These are phyloP conservation scores for Trypanosoma theileri DNA, from an alignment of 208 protist genomes.

Conservation along the genomic window DNA sequence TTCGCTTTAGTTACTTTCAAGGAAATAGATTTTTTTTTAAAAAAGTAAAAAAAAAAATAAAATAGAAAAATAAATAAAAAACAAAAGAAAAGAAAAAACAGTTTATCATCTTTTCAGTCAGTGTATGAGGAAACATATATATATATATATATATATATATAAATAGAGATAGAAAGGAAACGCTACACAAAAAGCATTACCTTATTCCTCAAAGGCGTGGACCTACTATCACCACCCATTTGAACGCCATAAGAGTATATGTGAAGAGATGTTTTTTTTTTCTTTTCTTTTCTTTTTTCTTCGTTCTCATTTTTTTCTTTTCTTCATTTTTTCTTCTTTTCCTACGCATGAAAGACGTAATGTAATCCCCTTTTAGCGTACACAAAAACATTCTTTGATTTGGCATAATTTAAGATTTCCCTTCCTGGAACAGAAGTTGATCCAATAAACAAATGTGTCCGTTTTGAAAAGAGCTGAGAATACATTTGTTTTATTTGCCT, in stretches of 20 bases:
- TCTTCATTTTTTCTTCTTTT: constrained; percentile 1
- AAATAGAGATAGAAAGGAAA: background rate
- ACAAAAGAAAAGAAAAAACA: no score
- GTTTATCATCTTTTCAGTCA: no score
- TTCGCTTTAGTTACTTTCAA: constrained; percentile 1
- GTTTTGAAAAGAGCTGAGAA: constrained; percentile 47
- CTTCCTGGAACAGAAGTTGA: constrained; percentile 55
- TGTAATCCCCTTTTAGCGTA: constrained; percentile 71
- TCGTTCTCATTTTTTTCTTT: constrained; percentile 6
- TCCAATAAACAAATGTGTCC: constrained; percentile 75
- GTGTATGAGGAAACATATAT: background rate
- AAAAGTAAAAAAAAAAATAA: background rate
- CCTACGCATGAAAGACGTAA: constrained; percentile 70
- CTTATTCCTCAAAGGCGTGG: no score
- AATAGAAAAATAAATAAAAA: background rate
- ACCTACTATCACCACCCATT: no score
- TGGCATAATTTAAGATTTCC: constrained; percentile 82
- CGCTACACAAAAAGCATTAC: no score
- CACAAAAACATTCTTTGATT: constrained; percentile 78
- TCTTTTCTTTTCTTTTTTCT: no score
- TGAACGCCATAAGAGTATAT: no score
- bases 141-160: background rate
- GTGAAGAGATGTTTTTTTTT: no score
- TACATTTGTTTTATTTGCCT: constrained; percentile 72
- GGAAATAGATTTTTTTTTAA: background rate